Conservation (phyloP, 345 rosid species). For the Salix brachista region DNA sequence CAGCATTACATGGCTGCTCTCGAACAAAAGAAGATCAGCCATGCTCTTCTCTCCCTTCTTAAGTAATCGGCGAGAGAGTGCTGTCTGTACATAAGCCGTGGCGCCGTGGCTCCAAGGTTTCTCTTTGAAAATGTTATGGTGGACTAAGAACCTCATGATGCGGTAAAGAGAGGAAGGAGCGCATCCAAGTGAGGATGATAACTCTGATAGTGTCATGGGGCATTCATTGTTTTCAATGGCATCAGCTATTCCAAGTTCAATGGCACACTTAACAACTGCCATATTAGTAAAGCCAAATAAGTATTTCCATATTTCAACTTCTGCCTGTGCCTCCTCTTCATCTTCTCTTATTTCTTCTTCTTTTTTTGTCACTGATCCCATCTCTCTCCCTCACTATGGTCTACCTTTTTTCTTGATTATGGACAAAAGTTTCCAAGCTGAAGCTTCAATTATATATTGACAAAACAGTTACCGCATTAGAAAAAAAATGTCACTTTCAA, state of each 20-base stretch:
- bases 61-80: conserved; percentile 55
- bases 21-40: conserved; percentile 39
- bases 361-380: background rate
- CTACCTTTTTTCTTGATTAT: background rate
- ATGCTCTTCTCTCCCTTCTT: conserved; percentile 36
- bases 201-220: conserved; percentile 46
- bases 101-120: conserved; percentile 17
- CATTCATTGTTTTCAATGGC: conserved; percentile 43
- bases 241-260: conserved; percentile 69
- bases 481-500: too few relatives aligned
- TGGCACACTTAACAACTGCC: conserved; percentile 72
- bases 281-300: conserved; percentile 45
- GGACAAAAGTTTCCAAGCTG: background rate
- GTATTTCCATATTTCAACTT: conserved; percentile 52
- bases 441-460: background rate
- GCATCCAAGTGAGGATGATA: conserved; percentile 48
- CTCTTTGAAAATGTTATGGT: conserved; percentile 43
- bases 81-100: conserved; percentile 40
- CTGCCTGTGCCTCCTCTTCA: conserved; percentile 38
- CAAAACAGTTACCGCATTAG: background rate
- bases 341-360: background rate
- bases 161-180: conserved; percentile 47
- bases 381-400: background rate
- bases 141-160: conserved; percentile 60
- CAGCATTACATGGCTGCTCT: conserved; percentile 47